A percentile compares a stretch with the other conserved stretches of the same genome.
These are phyloP conservation scores for Candida patagonica DNA, from an alignment of 805 yeast species.

Conservation along the genomic window DNA sequence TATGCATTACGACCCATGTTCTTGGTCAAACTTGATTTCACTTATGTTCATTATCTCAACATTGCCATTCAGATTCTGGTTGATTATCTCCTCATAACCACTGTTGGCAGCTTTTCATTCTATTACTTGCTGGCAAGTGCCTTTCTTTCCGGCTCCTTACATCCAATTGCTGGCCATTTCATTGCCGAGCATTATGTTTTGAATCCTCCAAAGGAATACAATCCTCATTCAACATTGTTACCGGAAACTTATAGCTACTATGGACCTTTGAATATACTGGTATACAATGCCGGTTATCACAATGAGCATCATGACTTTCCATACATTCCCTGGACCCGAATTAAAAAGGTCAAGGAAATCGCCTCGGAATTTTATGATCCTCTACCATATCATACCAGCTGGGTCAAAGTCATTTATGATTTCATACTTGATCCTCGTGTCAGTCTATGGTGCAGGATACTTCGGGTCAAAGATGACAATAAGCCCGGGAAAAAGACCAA, in stretches of 20 bases:
- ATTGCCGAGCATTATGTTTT: slow-evolving; percentile 89
- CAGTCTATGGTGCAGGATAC: slow-evolving; percentile 72
- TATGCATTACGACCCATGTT: slow-evolving; percentile 89
- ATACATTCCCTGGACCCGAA: slow-evolving; percentile 78
- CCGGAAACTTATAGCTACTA: slow-evolving; percentile 86
- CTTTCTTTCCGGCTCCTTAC: slow-evolving; percentile 83
- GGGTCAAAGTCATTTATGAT: slow-evolving; percentile 69
- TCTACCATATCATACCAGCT: slow-evolving; percentile 64
- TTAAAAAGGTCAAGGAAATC: slow-evolving; percentile 52
- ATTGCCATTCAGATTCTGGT: slow-evolving; percentile 47
- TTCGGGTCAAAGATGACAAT: slow-evolving; percentile 18
- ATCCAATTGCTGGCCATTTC: slow-evolving; percentile 92
- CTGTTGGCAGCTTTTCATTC: slow-evolving; percentile 58
- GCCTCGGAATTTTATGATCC: slow-evolving; percentile 79
- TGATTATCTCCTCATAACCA: slow-evolving; percentile 47
- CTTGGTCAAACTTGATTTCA: slow-evolving; percentile 63
- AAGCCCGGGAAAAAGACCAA: too few relatives aligned
- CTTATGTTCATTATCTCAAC: slow-evolving; percentile 66
- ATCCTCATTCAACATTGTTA: slow-evolving; percentile 22
- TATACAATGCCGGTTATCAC: slow-evolving; percentile 92
- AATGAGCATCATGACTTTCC: slow-evolving; percentile 97
- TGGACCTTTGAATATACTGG: slow-evolving; percentile 64
- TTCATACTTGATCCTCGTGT: slow-evolving; percentile 63
- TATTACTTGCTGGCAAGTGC: slow-evolving; percentile 65
- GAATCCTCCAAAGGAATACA: slow-evolving; percentile 41